These are phyloP conservation scores for Pythium utonaiense DNA, from an alignment of 352 stramenopile genomes.

Conservation along the genomic window DNA sequence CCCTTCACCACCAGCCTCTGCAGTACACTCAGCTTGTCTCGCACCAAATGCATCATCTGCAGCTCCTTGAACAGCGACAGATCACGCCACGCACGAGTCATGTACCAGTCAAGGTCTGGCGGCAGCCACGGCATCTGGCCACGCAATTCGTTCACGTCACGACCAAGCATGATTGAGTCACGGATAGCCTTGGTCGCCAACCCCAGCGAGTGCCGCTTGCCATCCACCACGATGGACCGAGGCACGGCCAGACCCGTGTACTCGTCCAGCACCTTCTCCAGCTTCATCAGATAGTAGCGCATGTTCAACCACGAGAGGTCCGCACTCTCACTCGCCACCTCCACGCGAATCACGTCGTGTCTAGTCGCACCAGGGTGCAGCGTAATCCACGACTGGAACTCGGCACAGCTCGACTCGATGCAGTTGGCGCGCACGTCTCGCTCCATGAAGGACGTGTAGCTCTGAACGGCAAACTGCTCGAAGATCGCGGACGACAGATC, in stretches of 20 bases:
- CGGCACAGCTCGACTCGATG: conserved; percentile 16
- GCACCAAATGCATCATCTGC: neutral
- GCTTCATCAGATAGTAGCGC: conserved; percentile 17
- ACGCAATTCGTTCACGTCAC: neutral
- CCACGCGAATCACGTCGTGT: conserved; percentile 16
- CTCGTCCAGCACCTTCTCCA: conserved; percentile 20
- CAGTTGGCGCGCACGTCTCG: neutral
- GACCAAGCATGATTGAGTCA: neutral
- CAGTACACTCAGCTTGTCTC: conserved; percentile 11
- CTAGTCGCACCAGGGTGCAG: neutral
- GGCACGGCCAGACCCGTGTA: conserved; percentile 14
- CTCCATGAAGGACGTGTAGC: conserved; percentile 19
- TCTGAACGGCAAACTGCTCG: conserved; percentile 30
- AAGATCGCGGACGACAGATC: conserved; percentile 27
- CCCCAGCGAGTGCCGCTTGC: neutral
- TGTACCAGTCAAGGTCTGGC: conserved; percentile 14
- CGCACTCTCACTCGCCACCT: conserved; percentile 5
- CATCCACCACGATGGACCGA: conserved; percentile 15
- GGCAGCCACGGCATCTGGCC: conserved; percentile 8
- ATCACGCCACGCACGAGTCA: conserved; percentile 12
- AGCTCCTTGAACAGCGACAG: neutral
- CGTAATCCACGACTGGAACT: conserved; percentile 9
- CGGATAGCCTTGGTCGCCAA: neutral
- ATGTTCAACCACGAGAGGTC: conserved; percentile 7
- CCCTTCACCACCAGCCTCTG: conserved; percentile 1